Evolutionary conservation across 139 green algal species (phyloP).

Genomic region (Spirogloea muscicola): DNA sequence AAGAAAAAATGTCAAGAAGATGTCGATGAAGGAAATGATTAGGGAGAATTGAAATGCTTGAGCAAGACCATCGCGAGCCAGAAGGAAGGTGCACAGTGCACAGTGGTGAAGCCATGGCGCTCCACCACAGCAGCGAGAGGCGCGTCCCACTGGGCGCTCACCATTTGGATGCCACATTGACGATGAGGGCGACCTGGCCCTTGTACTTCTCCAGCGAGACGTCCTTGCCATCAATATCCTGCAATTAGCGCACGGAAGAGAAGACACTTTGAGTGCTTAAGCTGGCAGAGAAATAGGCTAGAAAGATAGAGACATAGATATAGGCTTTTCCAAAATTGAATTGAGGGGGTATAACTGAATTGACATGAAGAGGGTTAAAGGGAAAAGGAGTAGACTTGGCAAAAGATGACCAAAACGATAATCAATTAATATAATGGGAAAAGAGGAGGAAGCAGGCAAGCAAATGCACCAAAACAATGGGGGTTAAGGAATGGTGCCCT

Average conservation of each 20-base stretch:
- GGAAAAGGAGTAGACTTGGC: no score
- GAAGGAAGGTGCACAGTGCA: no score
- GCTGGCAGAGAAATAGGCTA: no score
- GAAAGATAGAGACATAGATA: not conserved
- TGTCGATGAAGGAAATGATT: no score
- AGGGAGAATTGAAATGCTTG: no score
- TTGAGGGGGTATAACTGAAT: not conserved
- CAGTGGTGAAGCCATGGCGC: no score
- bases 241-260: no score
- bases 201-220: constrained; percentile 46
- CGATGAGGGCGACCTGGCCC: constrained; percentile 50
- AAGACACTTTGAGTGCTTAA: no score
- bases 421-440: not conserved
- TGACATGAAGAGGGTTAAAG: not conserved
- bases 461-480: not conserved
- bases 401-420: not conserved
- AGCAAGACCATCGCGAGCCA: no score
- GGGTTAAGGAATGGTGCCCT: not conserved
- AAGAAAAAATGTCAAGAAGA: no score
- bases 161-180: constrained; percentile 50
- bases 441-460: not conserved
- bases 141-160: no score
- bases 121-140: no score
- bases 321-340: not conserved
- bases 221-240: constrained; percentile 51